A percentile compares a stretch with the other conserved stretches of the same genome.
Evolutionary conservation across 2,329 filamentous ascomycete genomes (phyloP).

Genomic region (Sarocladium strictum): DNA sequence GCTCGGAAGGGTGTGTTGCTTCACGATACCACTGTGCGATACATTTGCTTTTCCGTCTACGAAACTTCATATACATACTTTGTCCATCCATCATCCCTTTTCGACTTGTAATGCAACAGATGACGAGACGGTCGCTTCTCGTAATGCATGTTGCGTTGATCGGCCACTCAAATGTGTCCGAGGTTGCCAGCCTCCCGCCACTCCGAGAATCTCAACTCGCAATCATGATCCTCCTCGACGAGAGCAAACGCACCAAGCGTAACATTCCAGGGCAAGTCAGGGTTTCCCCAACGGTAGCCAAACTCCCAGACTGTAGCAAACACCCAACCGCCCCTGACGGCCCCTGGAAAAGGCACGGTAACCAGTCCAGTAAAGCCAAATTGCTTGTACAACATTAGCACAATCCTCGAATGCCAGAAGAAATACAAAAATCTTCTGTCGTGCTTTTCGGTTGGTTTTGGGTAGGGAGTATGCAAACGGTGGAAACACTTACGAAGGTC

Average conservation of each 20-base stretch:
- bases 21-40: conserved; percentile 8
- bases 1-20: not conserved
- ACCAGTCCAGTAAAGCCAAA: not conserved
- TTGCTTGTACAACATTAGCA: not conserved
- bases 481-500: conserved; percentile 1
- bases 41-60: not conserved
- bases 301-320: conserved; percentile 3
- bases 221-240: not conserved
- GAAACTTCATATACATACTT: not conserved
- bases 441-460: not conserved
- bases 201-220: not conserved
- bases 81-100: too few species aligned
- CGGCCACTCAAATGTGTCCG: not conserved
- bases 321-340: not conserved
- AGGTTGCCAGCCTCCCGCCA: conserved; percentile 7
- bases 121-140: too few species aligned
- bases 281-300: conserved; percentile 7
- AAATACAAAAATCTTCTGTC: not conserved
- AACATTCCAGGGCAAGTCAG: conserved; percentile 2
- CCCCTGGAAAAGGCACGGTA: not conserved
- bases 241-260: not conserved
- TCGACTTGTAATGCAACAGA: too few species aligned
- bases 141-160: not conserved
- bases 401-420: not conserved
- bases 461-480: not conserved